Evolutionary conservation across 805 yeast genomes (phyloP).

Genomic region (Clavispora asparagi): DNA sequence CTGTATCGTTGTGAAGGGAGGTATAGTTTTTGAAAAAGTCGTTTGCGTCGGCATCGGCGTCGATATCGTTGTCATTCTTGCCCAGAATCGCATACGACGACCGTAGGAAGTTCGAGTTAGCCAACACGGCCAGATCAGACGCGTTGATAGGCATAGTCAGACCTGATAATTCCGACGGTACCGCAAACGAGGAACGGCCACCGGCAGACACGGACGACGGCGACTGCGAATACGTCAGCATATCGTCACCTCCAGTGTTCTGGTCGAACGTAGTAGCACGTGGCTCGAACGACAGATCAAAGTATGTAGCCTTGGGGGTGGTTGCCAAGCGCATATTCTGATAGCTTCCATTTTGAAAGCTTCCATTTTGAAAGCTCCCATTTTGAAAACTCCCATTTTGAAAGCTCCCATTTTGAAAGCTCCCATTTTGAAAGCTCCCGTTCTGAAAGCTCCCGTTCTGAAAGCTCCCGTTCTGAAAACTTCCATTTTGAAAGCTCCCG

Average conservation of each 20-base stretch:
- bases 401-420: conserved; percentile 4
- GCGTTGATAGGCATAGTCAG: neutral
- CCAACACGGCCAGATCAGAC: neutral
- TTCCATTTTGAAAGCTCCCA: neutral
- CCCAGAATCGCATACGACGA: neutral
- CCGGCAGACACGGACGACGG: neutral
- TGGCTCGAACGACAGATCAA: neutral
- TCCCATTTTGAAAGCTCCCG: conserved; percentile 10
- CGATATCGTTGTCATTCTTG: conserved; percentile 7
- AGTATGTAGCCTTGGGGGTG: neutral
- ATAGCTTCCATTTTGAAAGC: conserved; percentile 15
- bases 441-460: neutral
- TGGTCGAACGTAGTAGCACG: neutral
- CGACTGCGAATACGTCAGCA: neutral
- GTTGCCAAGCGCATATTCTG: neutral
- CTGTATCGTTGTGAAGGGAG: conserved; percentile 14
- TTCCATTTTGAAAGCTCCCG: neutral
- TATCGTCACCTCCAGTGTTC: neutral
- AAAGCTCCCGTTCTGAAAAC: neutral
- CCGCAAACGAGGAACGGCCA: conserved; percentile 5
- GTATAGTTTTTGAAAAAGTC: conserved; percentile 22
- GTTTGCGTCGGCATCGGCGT: conserved; percentile 2
- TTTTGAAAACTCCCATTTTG: conserved; percentile 14
- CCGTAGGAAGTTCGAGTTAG: neutral
- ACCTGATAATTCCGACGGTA: conserved; percentile 8